phyloP scores from a whole-genome alignment of 345 rosid genomes.

The Lepidium sativum region DNA sequence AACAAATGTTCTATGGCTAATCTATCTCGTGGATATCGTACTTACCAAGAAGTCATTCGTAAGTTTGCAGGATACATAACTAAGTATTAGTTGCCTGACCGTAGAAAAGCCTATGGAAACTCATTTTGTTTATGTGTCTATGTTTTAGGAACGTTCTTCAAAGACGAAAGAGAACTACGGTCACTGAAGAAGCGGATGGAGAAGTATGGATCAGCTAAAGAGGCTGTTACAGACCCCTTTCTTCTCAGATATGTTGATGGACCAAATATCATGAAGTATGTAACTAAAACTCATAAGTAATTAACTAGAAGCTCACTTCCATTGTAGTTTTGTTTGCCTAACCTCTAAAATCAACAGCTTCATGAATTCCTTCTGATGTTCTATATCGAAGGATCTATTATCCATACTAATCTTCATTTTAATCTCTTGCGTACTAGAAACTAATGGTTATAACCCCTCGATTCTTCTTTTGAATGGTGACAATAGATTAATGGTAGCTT shows the following conservation, averaged over 20 bases:
- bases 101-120: background rate
- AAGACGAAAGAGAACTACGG: conserved; percentile 64
- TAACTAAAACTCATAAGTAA: background rate
- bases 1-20: conserved; percentile 86
- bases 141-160: conserved; percentile 54
- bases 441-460: too few species aligned
- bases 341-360: background rate
- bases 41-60: conserved; percentile 84
- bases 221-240: conserved; percentile 71
- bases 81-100: background rate
- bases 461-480: background rate
- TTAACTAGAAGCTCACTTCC: background rate
- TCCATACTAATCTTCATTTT: background rate
- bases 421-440: background rate
- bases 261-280: conserved; percentile 8
- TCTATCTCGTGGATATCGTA: conserved; percentile 72
- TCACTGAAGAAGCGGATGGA: conserved; percentile 77
- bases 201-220: conserved; percentile 66
- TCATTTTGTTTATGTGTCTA: background rate
- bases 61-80: conserved; percentile 30
- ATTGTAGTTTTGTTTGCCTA: background rate
- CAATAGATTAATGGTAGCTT: conserved; percentile 18
- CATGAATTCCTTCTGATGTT: background rate
- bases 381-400: background rate
- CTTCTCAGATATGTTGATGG: conserved; percentile 47